These are phyloP conservation scores for Calonectria naviculata DNA, from an alignment of 2,329 filamentous ascomycete species.

Conservation along the genomic window DNA sequence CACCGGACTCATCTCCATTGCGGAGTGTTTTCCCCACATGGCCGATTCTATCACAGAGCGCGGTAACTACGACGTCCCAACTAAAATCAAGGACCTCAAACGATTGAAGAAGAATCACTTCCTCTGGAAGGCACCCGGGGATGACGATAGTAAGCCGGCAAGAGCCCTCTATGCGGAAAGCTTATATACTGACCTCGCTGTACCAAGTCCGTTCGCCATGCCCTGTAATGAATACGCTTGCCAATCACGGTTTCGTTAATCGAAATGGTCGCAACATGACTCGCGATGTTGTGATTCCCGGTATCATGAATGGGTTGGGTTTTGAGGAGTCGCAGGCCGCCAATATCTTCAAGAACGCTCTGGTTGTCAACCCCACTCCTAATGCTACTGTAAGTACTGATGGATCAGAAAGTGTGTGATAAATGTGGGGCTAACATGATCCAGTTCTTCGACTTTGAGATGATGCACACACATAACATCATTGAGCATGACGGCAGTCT, in stretches of 20 bases:
- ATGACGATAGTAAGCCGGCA: not conserved
- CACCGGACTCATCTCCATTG: not conserved
- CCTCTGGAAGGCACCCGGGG: not conserved
- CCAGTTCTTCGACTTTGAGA: not conserved
- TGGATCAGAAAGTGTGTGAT: too few relatives aligned
- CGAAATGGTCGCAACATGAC: not conserved
- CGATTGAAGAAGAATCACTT: not conserved
- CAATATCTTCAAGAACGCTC: not conserved
- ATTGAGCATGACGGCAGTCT: not conserved
- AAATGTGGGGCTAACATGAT: not conserved
- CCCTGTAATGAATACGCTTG: not conserved
- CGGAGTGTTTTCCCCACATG: not conserved
- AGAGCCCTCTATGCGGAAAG: not conserved
- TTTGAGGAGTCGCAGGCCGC: not conserved
- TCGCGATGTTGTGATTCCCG: not conserved
- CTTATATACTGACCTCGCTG: not conserved
- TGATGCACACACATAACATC: not conserved
- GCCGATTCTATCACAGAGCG: not conserved
- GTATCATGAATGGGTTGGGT: not conserved
- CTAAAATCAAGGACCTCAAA: not conserved
- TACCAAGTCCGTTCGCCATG: not conserved
- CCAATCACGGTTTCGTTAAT: not conserved
- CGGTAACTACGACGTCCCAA: not conserved
- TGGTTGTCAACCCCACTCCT: not conserved
- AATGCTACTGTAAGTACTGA: not conserved